phyloP scores from a whole-genome alignment of 2,329 filamentous ascomycete genomes.

The Colletotrichum sp. region DNA sequence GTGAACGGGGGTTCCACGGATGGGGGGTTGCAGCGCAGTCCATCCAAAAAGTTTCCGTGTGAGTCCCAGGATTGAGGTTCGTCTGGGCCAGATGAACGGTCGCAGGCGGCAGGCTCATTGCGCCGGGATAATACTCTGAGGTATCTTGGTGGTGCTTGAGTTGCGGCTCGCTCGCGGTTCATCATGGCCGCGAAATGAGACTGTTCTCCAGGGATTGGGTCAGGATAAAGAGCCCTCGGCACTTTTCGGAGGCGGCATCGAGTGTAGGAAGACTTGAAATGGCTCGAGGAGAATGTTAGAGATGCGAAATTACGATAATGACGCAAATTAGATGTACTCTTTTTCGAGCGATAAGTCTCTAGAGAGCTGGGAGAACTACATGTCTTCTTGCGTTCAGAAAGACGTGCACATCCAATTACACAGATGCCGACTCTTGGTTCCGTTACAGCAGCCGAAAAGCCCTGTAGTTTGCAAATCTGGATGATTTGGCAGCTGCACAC shows the following conservation, averaged over 20 bases:
- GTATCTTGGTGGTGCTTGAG: not conserved
- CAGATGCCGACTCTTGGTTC: not conserved
- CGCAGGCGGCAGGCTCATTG: not conserved
- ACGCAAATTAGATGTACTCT: not conserved
- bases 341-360: not conserved
- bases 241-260: not conserved
- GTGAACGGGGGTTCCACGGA: not conserved
- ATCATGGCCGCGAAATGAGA: not conserved
- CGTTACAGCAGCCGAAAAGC: not conserved
- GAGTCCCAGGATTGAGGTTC: constrained; percentile 9
- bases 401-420: not conserved
- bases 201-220: not conserved
- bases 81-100: not conserved
- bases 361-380: not conserved
- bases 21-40: constrained; percentile 6
- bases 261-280: not conserved
- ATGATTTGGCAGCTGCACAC: not conserved
- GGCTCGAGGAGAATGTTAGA: not conserved
- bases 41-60: not conserved
- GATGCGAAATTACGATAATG: not conserved
- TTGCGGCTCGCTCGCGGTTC: not conserved
- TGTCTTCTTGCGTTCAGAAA: not conserved
- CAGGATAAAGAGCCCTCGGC: not conserved
- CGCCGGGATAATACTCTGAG: not conserved
- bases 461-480: not conserved